Evolutionary conservation across 2,329 filamentous ascomycete species (phyloP).

Genomic region (Ascochyta fabae): DNA sequence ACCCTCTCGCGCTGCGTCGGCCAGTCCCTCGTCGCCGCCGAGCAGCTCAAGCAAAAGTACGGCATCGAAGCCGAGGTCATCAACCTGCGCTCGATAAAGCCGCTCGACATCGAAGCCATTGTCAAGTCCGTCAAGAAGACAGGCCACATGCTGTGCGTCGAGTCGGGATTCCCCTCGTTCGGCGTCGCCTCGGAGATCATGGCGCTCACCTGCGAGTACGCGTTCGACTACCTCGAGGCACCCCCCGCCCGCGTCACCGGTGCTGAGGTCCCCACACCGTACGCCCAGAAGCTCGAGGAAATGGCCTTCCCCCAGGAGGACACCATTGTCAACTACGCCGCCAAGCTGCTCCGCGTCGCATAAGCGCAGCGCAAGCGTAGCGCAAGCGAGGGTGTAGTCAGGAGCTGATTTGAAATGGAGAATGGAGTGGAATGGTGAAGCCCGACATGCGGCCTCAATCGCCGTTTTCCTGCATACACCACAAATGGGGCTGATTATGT

Average conservation of each 20-base stretch:
- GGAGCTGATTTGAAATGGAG: no score
- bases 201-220: constrained; percentile 95
- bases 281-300: constrained; percentile 90
- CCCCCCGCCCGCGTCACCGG: constrained; percentile 94
- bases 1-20: constrained; percentile 94
- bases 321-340: constrained; percentile 85
- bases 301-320: constrained; percentile 92
- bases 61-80: constrained; percentile 95
- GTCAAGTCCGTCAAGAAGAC: constrained; percentile 99
- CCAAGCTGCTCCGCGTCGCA: constrained; percentile 79
- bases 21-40: constrained; percentile 85
- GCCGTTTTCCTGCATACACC: not conserved
- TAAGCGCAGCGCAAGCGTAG: constrained; percentile 34
- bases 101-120: constrained; percentile 92
- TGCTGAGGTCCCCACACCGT: constrained; percentile 96
- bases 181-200: constrained; percentile 93
- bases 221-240: constrained; percentile 95
- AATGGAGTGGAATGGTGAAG: not conserved
- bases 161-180: constrained; percentile 95
- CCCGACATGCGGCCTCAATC: not conserved
- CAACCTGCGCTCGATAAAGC: constrained; percentile 97
- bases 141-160: constrained; percentile 84
- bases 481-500: not conserved
- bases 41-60: constrained; percentile 94
- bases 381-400: no score